Evolutionary conservation across 176 grass and related monocot genomes (phyloP), one percentile per base, ranked within the genome.

Genomic region (Avena eriantha): DNA sequence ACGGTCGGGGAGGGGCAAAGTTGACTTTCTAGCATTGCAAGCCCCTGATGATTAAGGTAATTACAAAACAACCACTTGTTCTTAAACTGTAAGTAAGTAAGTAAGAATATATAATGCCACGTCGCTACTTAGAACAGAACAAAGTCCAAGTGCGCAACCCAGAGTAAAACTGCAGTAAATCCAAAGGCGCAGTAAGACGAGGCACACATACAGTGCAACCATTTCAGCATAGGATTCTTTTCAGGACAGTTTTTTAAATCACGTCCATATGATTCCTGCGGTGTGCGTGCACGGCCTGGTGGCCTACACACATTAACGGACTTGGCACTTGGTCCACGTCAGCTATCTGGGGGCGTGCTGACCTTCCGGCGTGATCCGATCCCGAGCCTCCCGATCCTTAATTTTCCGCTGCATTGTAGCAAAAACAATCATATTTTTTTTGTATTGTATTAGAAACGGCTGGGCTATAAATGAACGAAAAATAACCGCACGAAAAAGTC

Each of bases 1-100:
- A 87, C 85, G 85, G 85, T 76, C 78, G 57, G 69, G 29, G 17
- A 73, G 65, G 54, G 50, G 57, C 12, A 41, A 87, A 75, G 78
- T 66, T 87, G 78, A 87, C 78, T 43, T 61, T 15, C 6, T 87
- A 75, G 16, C 18, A 15, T 8, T 8, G 5, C 31, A 54, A 64
- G 31, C 78, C 68, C 69, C 69, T 65, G 10, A 54, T 7, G 0
- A 15, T 66, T 24, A 11, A 3, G 0, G 24, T 18, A 75, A 87
- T 41, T 53, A 74, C 16, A 36, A 0, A 21, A 29, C 21, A 4
- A 1, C 73, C 11, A 29, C 16, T 69, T 0, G 8, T 19, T 19
- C 11, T 7, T 5, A 61, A 68, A 13, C 3, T 41, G 7, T 41
- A 41, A 41, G 39, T 41, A n/a, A 39, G 36, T 39, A 41, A 46